Conservation (phyloP, 306 rosid species). For the Mimosa bimucronata region DNA sequence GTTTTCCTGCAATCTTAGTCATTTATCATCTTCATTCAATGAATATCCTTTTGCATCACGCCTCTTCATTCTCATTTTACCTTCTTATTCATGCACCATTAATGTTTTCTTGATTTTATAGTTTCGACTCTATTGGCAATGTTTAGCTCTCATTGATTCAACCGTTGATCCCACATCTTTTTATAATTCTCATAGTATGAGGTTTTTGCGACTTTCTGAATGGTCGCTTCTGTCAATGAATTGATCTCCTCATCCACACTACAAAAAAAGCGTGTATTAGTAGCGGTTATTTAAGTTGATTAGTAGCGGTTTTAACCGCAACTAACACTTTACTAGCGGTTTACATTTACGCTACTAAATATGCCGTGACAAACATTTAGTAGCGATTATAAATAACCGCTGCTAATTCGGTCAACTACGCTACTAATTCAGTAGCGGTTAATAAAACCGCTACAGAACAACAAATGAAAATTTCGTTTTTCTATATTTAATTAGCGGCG, state of each 20-base stretch:
- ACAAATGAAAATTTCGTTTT: too few species aligned
- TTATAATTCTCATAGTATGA: neutral
- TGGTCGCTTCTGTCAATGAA: neutral
- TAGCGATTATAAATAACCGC: too few species aligned
- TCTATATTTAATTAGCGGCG: too few species aligned
- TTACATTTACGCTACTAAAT: too few species aligned
- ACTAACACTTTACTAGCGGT: too few species aligned
- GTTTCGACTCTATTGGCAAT: neutral
- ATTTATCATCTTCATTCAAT: neutral
- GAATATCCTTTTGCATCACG: neutral
- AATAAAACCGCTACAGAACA: too few species aligned
- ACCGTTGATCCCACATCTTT: neutral
- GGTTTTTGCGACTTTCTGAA: neutral
- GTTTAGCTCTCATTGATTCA: neutral
- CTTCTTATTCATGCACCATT: neutral
- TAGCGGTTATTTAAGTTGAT: too few species aligned
- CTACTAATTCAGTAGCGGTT: too few species aligned
- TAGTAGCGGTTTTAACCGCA: too few species aligned
- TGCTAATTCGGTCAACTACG: too few species aligned
- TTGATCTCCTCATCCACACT: neutral
- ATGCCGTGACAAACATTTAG: too few species aligned
- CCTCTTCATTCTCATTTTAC: neutral
- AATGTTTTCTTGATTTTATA: neutral
- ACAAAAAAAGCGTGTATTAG: too few species aligned
- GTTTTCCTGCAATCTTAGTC: neutral